Percentiles rank a stretch among this genome's conserved stretches.
phyloP scores from a whole-genome alignment of 148 eudicot genomes.

The Talinum fruticosum region DNA sequence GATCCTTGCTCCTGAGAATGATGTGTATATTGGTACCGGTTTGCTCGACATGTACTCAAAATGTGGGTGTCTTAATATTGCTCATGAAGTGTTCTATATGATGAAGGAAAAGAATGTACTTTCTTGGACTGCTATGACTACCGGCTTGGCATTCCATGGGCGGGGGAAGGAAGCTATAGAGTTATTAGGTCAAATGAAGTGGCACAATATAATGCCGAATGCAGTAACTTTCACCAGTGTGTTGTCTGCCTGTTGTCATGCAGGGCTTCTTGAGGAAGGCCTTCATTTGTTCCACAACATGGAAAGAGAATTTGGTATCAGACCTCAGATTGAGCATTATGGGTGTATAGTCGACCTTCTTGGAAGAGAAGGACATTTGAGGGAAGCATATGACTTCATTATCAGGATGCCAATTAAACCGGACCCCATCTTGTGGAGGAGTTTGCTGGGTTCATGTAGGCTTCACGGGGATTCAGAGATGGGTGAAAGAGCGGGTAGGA shows the following conservation, averaged over 20 bases:
- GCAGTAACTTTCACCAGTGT: slow-evolving; percentile 58
- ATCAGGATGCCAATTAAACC: slow-evolving; percentile 29
- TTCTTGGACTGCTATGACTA: slow-evolving; percentile 63
- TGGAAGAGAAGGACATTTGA: slow-evolving; percentile 53
- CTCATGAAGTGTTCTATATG: slow-evolving; percentile 33
- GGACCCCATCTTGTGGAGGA: slow-evolving; percentile 51
- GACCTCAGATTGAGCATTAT: slow-evolving; percentile 43
- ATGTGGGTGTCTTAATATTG: slow-evolving; percentile 49
- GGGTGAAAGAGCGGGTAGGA: slow-evolving; percentile 58
- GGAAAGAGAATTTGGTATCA: slow-evolving; percentile 36
- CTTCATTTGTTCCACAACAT: slow-evolving; percentile 46
- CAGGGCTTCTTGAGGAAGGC: slow-evolving; percentile 55
- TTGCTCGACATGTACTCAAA: slow-evolving; percentile 65
- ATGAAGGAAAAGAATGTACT: slow-evolving; percentile 46
- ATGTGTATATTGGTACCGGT: slow-evolving; percentile 55
- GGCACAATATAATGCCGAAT: slow-evolving; percentile 42
- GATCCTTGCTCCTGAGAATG: slow-evolving; percentile 24
- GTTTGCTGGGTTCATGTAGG: slow-evolving; percentile 55
- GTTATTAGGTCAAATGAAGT: slow-evolving; percentile 41
- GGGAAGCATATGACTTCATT: slow-evolving; percentile 47
- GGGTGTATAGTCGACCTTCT: slow-evolving; percentile 61
- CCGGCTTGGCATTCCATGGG: slow-evolving; percentile 56
- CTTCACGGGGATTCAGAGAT: slow-evolving; percentile 47
- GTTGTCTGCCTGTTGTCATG: slow-evolving; percentile 57
- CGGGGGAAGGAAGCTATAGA: slow-evolving; percentile 50